phyloP scores from a whole-genome alignment of 305 asterid species.

The Lippia alba region DNA sequence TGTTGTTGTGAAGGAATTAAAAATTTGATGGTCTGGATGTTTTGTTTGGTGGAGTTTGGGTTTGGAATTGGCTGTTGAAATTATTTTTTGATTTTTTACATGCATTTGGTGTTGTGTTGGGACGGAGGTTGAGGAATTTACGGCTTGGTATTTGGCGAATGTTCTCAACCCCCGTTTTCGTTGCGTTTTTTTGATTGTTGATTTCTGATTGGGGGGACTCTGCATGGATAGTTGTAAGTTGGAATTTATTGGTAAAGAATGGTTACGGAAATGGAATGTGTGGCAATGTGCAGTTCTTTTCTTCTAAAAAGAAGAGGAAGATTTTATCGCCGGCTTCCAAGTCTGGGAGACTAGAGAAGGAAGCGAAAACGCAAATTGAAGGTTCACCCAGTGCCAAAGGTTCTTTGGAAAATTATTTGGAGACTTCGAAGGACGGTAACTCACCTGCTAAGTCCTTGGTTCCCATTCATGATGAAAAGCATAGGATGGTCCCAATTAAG shows the following conservation, averaged over 20 bases:
- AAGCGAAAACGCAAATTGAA: slow-evolving; percentile 51
- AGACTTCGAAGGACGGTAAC: slow-evolving; percentile 52
- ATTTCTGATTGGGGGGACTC: slow-evolving; percentile 12
- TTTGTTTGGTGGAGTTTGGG: not conserved
- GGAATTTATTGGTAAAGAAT: slow-evolving; percentile 2
- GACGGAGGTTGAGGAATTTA: slow-evolving; percentile 11
- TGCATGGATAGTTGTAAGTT: slow-evolving; percentile 4
- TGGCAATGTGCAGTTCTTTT: slow-evolving; percentile 64
- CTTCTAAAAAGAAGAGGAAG: slow-evolving; percentile 89
- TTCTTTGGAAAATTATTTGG: slow-evolving; percentile 64
- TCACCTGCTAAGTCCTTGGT: slow-evolving; percentile 46
- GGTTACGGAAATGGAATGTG: not conserved
- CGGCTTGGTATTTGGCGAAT: not conserved
- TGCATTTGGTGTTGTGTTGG: slow-evolving; percentile 9
- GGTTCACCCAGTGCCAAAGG: slow-evolving; percentile 80
- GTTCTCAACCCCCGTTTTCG: not conserved
- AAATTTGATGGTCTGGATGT: not conserved
- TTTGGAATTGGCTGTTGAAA: not conserved
- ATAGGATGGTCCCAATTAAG: slow-evolving; percentile 46
- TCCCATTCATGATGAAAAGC: slow-evolving; percentile 38
- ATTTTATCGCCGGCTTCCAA: slow-evolving; percentile 61
- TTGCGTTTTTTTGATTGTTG: not conserved
- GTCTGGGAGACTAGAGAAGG: slow-evolving; percentile 64
- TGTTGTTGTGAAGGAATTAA: not conserved
- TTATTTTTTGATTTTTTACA: not conserved